Base-by-base conservation (phyloP, 2,329 filamentous ascomycete genomes). In the Alternaria consortialis region DNA sequence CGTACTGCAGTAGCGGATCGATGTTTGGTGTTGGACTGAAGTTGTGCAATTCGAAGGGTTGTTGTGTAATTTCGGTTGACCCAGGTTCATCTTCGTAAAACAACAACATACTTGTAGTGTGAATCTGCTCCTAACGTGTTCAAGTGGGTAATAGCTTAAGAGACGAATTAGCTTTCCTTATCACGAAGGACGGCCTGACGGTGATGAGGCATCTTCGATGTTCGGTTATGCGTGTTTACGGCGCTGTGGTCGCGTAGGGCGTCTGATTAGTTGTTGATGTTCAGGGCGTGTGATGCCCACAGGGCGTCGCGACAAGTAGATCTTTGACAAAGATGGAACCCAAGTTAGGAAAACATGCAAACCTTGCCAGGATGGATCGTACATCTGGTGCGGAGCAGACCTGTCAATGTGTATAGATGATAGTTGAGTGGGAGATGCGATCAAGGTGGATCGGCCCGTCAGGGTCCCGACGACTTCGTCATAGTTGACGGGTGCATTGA, bases 271-370 rank as follows among this genome's bases (percentile, higher is more conserved):
- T 27, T 32, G 42, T 48, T 60, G 63, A 66, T 64, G 53, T 66
- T 64, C 44, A 66, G 57, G 58, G 61, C 29, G 61, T 58, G 61
- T 59, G 47, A 39, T 36, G 25, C 27, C 40, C 32, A 36, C 47
- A 48, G 56, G 48, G 54, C 20, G 62, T 62, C 39, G 58, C 44
- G 46, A 50, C 32, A 20, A 15, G 15, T 27, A 5, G 7, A 11
- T 12, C 29, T 48, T 23, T 48, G n/a, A 8, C 17, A 20, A 7
- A 15, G 29, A 48, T 32, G n/a, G 13, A 23, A 31, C 29, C 23
- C 13, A 9, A 34, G 20, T 11, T n/a, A n/a, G 6, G 11, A 7
- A 48, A 23, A 15, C 1, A 9, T 48, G 13, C 7, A 15, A 36
- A 34, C 13, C 7, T 27, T 20, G 20, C 46, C 31, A 36, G 17